Evolutionary conservation across 805 yeast species (phyloP).

Genomic region (Barnettozyma botsteinii): DNA sequence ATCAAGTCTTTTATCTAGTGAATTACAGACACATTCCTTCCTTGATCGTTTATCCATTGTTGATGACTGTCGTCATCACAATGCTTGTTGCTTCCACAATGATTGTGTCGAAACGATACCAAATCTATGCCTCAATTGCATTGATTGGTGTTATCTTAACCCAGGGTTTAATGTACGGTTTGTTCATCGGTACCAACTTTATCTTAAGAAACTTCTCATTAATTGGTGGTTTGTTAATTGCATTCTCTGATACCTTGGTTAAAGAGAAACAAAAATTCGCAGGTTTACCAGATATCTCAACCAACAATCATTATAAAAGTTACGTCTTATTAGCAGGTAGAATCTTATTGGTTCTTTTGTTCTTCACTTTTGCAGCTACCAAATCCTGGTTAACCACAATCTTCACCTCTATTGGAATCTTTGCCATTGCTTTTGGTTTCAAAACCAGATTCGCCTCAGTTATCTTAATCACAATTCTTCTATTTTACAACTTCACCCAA

Average conservation of each 20-base stretch:
- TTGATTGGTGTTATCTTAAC: constrained; percentile 65
- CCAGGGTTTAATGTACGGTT: constrained; percentile 87
- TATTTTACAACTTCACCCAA: constrained; percentile 67
- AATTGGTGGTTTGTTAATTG: constrained; percentile 86
- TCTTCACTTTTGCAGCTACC: constrained; percentile 76
- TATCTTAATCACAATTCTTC: constrained; percentile 57
- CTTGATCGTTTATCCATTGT: constrained; percentile 68
- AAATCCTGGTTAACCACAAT: constrained; percentile 65
- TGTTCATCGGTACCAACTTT: constrained; percentile 74
- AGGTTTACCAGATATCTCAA: constrained; percentile 47
- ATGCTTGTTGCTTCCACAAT: constrained; percentile 73
- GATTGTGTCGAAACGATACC: constrained; percentile 62
- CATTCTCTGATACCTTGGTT: constrained; percentile 79
- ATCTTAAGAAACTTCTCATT: constrained; percentile 84
- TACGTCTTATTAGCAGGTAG: constrained; percentile 86
- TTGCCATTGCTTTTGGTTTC: constrained; percentile 83
- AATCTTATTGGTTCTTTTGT: constrained; percentile 74
- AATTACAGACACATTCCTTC: constrained; percentile 74
- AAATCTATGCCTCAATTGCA: constrained; percentile 64
- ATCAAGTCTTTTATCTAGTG: constrained; percentile 80
- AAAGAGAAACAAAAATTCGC: constrained; percentile 57
- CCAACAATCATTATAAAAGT: constrained; percentile 62
- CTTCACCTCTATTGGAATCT: constrained; percentile 63
- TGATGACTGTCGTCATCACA: constrained; percentile 53
- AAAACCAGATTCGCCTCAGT: constrained; percentile 87